These are phyloP conservation scores for Penicillium fuscoglaucum DNA, from an alignment of 2,329 filamentous ascomycete species.

Conservation along the genomic window DNA sequence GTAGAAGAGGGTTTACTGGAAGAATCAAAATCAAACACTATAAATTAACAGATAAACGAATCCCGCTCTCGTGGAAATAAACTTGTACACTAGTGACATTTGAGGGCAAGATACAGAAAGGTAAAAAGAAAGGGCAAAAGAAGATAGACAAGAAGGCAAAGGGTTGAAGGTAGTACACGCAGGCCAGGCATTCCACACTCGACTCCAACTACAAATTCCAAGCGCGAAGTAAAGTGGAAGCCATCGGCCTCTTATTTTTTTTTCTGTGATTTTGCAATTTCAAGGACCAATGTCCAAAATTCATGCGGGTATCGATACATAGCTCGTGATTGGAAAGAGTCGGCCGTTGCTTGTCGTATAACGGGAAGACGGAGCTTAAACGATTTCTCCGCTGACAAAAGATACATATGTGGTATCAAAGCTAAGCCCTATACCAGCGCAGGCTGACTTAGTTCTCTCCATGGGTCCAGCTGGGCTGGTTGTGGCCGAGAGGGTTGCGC, in stretches of 20 bases:
- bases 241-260: neutral
- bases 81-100: neutral
- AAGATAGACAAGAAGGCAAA: conserved; percentile 7
- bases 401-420: neutral
- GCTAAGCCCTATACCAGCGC: neutral
- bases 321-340: conserved; percentile 20
- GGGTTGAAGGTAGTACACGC: conserved; percentile 1
- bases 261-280: conserved; percentile 3
- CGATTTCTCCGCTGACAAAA: neutral
- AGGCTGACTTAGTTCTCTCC: conserved; percentile 33
- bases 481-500: conserved; percentile 29
- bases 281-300: conserved; percentile 5
- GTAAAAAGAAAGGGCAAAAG: neutral
- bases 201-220: neutral
- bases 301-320: conserved; percentile 28
- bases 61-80: neutral
- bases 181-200: conserved; percentile 1
- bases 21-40: neutral
- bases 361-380: neutral
- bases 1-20: neutral
- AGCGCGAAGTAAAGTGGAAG: neutral
- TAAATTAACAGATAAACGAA: neutral
- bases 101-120: neutral
- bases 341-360: conserved; percentile 12
- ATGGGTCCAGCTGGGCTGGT: conserved; percentile 46